Evolutionary conservation across 129 eudicot genomes (phyloP).

Genomic region (Mikania micrantha): DNA sequence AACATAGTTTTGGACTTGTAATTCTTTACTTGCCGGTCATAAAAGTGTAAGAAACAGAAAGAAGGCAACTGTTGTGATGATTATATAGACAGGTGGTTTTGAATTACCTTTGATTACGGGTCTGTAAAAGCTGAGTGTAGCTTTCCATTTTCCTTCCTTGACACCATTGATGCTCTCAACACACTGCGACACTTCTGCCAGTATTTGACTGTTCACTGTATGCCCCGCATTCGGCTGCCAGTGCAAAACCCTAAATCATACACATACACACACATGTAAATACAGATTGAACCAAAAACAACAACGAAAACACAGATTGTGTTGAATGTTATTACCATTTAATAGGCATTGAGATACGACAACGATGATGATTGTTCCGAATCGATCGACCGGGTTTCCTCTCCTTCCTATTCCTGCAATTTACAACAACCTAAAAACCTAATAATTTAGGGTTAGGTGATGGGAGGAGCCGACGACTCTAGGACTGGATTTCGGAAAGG

Average conservation of each 20-base stretch:
- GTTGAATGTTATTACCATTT: conserved; percentile 7
- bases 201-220: conserved; percentile 67
- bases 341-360: conserved; percentile 19
- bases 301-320: too few relatives aligned
- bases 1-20: background rate
- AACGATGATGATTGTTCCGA: background rate
- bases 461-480: too few relatives aligned
- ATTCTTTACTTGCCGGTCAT: background rate
- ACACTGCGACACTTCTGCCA: conserved; percentile 79
- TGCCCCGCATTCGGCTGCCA: conserved; percentile 93
- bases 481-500: too few relatives aligned
- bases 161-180: conserved; percentile 83
- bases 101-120: conserved; percentile 64
- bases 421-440: background rate
- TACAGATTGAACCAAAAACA: too few relatives aligned
- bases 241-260: conserved; percentile 64
- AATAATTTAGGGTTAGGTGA: too few relatives aligned
- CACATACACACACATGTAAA: too few relatives aligned
- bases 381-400: background rate
- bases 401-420: background rate
- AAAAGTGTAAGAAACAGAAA: background rate
- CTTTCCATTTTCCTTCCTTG: conserved; percentile 86
- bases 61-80: too few relatives aligned
- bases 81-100: too few relatives aligned
- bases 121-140: conserved; percentile 73